Percentiles rank a stretch among this genome's conserved stretches.
phyloP scores from a whole-genome alignment of 306 rosid species.

The Hippophae rhamnoides region DNA sequence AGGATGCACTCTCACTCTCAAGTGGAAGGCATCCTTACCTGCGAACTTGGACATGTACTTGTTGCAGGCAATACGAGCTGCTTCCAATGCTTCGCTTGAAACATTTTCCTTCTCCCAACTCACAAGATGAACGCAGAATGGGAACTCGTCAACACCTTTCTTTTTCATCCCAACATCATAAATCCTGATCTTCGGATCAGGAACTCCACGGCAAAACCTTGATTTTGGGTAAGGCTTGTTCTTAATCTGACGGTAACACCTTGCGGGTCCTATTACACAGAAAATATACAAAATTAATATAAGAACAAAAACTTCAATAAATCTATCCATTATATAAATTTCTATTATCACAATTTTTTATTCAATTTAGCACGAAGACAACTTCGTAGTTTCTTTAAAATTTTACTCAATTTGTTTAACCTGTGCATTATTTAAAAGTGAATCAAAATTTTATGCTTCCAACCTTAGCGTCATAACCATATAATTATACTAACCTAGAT shows the following conservation, averaged over 20 bases:
- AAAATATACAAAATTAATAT: not conserved
- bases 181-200: slow-evolving; percentile 68
- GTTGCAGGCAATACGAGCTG: slow-evolving; percentile 77
- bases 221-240: slow-evolving; percentile 69
- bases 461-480: too few species aligned
- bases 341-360: too few species aligned
- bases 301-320: not conserved
- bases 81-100: slow-evolving; percentile 69
- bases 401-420: too few species aligned
- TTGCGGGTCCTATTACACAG: slow-evolving; percentile 47
- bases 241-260: slow-evolving; percentile 66
- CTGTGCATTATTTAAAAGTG: too few species aligned
- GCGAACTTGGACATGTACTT: slow-evolving; percentile 71
- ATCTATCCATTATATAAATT: not conserved
- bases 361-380: too few species aligned
- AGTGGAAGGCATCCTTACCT: slow-evolving; percentile 73
- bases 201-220: slow-evolving; percentile 56
- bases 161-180: slow-evolving; percentile 90
- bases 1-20: slow-evolving; percentile 78
- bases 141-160: slow-evolving; percentile 91
- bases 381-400: too few species aligned
- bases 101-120: slow-evolving; percentile 94
- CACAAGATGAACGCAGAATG: slow-evolving; percentile 81
- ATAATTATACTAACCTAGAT: too few species aligned
- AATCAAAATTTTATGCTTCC: too few species aligned